Percentiles rank a stretch among this genome's conserved stretches.
These are phyloP conservation scores for Madurella mycetomatis DNA, from an alignment of 2,329 filamentous ascomycete species.

Conservation along the genomic window DNA sequence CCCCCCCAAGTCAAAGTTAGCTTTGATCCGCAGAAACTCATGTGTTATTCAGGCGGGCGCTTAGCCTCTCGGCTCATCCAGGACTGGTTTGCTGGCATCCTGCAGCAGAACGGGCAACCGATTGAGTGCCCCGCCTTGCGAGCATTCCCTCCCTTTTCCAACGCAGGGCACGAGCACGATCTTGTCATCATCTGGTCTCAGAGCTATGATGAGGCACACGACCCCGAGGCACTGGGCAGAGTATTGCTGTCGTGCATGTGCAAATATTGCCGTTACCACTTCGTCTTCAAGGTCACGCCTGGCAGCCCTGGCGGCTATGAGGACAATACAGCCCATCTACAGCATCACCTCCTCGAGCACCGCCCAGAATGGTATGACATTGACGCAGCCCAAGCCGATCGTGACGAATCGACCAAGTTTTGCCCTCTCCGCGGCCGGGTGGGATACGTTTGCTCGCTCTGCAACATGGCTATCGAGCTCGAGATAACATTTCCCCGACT, in stretches of 20 bases:
- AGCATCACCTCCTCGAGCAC: slow-evolving; percentile 27
- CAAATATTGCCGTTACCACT: slow-evolving; percentile 32
- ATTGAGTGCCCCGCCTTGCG: slow-evolving; percentile 17
- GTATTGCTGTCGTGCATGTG: slow-evolving; percentile 29
- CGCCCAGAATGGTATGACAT: slow-evolving; percentile 11
- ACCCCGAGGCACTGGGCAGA: slow-evolving; percentile 9
- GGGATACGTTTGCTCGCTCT: slow-evolving; percentile 41
- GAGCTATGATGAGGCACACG: slow-evolving; percentile 13
- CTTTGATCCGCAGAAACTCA: neutral
- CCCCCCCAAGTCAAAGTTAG: no score
- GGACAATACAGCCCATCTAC: slow-evolving; percentile 10
- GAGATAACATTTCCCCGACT: slow-evolving; percentile 50
- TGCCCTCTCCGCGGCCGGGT: slow-evolving; percentile 37
- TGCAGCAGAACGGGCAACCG: neutral
- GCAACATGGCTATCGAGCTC: slow-evolving; percentile 41
- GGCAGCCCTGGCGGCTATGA: slow-evolving; percentile 9
- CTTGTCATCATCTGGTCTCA: slow-evolving; percentile 20
- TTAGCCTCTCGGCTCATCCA: slow-evolving; percentile 21
- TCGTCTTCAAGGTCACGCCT: slow-evolving; percentile 28
- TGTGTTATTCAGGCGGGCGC: slow-evolving; percentile 3
- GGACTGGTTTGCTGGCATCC: slow-evolving; percentile 18
- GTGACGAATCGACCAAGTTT: slow-evolving; percentile 29
- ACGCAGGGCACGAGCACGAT: slow-evolving; percentile 18
- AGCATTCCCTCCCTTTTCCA: slow-evolving; percentile 9
- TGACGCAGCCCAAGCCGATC: neutral